phyloP scores from a whole-genome alignment of 176 grass and related monocot genomes.

The Lolium multiflorum region DNA sequence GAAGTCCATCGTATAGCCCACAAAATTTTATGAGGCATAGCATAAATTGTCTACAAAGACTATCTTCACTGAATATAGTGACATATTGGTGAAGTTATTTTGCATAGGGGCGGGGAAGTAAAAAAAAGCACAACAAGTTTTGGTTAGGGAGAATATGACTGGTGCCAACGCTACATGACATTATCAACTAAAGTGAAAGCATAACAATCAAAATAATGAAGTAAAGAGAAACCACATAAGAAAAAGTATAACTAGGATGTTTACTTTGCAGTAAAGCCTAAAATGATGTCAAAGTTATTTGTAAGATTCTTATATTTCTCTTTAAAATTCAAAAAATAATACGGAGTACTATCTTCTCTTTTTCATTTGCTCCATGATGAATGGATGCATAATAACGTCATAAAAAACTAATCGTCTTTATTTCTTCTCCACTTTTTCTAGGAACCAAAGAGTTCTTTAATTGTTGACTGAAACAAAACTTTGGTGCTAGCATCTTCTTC shows the following conservation, averaged over 20 bases:
- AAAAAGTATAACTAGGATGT: background rate
- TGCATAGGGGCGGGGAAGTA: background rate
- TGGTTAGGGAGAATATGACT: background rate
- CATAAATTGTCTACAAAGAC: background rate
- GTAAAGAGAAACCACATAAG: background rate
- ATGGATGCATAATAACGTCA: no score
- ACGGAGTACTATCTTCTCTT: no score
- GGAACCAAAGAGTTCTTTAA: background rate
- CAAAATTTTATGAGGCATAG: background rate
- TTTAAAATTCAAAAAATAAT: no score
- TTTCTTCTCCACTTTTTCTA: background rate
- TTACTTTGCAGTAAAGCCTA: no score
- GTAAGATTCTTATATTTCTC: no score
- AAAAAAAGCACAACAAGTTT: background rate
- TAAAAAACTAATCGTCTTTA: no score
- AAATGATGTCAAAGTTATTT: no score
- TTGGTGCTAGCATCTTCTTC: background rate
- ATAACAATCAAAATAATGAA: background rate
- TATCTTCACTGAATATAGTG: background rate
- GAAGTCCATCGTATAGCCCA: background rate
- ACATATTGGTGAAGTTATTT: background rate
- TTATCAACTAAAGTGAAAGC: background rate
- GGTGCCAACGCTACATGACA: background rate
- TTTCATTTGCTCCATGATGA: no score
- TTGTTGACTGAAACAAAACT: background rate